Conservation (phyloP, 2,329 filamentous ascomycete species). For the Pestalotiopsis sp. region DNA sequence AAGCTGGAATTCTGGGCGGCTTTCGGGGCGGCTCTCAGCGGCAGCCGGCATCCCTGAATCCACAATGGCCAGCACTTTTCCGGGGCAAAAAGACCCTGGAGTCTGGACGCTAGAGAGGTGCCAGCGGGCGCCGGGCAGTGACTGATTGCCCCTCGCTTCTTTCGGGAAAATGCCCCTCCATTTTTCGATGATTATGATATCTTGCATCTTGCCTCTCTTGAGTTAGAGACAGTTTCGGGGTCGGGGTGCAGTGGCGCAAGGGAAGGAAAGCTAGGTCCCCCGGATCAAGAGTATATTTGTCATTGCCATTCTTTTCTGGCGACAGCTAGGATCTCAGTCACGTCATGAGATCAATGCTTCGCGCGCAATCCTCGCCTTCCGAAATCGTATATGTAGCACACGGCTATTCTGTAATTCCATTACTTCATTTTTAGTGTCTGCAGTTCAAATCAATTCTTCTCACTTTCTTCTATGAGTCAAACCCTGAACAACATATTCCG, state of each 20-base stretch:
- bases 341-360: neutral
- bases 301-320: neutral
- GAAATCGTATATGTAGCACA: neutral
- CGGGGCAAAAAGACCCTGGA: neutral
- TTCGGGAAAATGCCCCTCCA: neutral
- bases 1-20: neutral
- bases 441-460: too few relatives aligned
- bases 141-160: neutral
- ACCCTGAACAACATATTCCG: neutral
- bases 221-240: neutral
- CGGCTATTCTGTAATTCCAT: neutral
- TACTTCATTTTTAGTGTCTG: too few relatives aligned
- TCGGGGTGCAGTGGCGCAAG: neutral
- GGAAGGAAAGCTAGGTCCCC: neutral
- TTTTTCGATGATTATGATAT: neutral
- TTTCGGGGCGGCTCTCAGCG: too few relatives aligned
- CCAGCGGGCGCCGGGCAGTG: too few relatives aligned
- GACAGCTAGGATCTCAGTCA: neutral
- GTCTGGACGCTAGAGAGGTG: too few relatives aligned
- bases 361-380: neutral
- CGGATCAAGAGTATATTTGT: neutral
- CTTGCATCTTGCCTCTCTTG: neutral
- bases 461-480: conserved; percentile 7
- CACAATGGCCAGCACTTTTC: neutral
- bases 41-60: too few relatives aligned